Percentiles rank a stretch among this genome's conserved stretches.
Conservation (phyloP, 2,329 filamentous ascomycete species). For the Bipolaris victoriae region DNA sequence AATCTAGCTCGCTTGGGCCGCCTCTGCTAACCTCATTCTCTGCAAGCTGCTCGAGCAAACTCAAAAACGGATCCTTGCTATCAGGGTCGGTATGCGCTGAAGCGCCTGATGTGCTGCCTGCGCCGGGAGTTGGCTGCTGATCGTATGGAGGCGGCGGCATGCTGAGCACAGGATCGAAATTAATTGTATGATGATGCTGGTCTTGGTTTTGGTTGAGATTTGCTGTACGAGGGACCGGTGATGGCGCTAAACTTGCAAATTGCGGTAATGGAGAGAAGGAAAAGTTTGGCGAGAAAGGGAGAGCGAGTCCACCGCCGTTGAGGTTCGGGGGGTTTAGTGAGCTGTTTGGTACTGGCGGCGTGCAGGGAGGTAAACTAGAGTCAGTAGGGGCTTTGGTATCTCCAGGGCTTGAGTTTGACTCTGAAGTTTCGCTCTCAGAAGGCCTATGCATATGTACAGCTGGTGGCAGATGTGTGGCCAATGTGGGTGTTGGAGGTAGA, state of each 20-base stretch:
- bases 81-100: constrained; percentile 58
- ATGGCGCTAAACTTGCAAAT: constrained; percentile 41
- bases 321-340: constrained; percentile 23
- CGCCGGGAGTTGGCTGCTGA: constrained; percentile 54
- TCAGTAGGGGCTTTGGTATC: constrained; percentile 29
- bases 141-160: constrained; percentile 49
- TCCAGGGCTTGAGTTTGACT: constrained; percentile 33
- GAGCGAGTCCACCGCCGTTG: constrained; percentile 31
- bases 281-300: constrained; percentile 53
- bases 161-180: constrained; percentile 51
- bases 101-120: constrained; percentile 50
- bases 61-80: constrained; percentile 77
- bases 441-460: constrained; percentile 23
- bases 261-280: constrained; percentile 44
- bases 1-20: constrained; percentile 76
- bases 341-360: constrained; percentile 33
- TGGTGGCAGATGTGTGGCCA: constrained; percentile 34
- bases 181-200: constrained; percentile 22
- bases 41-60: constrained; percentile 78
- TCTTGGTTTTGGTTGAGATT: constrained; percentile 29
- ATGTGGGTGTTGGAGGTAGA: constrained; percentile 39
- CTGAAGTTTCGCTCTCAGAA: constrained; percentile 32
- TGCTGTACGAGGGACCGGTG: constrained; percentile 34
- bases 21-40: constrained; percentile 77
- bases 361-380: constrained; percentile 35